Evolutionary conservation across 2,329 filamentous ascomycete species (phyloP), one percentile per base, ranked within the genome.

Genomic region (Scedosporium apiospermum): DNA sequence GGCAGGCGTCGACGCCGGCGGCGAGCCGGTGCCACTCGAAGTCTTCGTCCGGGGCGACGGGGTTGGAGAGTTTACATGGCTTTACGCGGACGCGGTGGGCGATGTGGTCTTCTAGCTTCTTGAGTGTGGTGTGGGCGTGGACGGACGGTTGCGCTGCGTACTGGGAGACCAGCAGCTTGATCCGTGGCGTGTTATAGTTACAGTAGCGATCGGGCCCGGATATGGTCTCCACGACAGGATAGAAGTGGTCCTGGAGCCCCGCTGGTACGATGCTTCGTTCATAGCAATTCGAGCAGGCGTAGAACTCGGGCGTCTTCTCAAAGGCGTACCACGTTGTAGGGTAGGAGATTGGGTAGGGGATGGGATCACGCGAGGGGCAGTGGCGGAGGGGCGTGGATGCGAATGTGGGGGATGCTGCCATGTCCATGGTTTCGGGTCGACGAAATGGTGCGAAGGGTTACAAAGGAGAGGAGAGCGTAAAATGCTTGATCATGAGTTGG

Each of bases 271-370:
- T 42, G 46, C 46, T 41, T 14, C 46, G 21, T 5, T 55, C 21
- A 26, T 51, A 57, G 60, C 60, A 61, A 49, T 61, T 55, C 7
- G 60, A 61, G 60, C 60, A 61, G 60, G 60, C 60, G 27, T 51
- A 51, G 60, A 61, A 61, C 30, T 51, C 46, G 16, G 60, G 60
- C 16, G 60, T 57, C 27, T 51, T 55, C 30, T 23, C 18, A 14
- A 61, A 51, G 49, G 60, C 49, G 49, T 61, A 61, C 60, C 60
- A 61, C 12, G 60, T 61, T n/a, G 60, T 61, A 9, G 60, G 46
- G 60, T 61, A 61, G 60, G 60, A 61, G 27, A 61, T 34, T 18
- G 60, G 60, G 60, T 61, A 61, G 49, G 60, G 60, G 49, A 61
- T 61, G 9, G 60, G 60, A 51, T 61, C 60, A 41, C 60, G 60